Evolutionary conservation across 1,284 basidiomycete species (phyloP).

Genomic region (Grifola frondosa): DNA sequence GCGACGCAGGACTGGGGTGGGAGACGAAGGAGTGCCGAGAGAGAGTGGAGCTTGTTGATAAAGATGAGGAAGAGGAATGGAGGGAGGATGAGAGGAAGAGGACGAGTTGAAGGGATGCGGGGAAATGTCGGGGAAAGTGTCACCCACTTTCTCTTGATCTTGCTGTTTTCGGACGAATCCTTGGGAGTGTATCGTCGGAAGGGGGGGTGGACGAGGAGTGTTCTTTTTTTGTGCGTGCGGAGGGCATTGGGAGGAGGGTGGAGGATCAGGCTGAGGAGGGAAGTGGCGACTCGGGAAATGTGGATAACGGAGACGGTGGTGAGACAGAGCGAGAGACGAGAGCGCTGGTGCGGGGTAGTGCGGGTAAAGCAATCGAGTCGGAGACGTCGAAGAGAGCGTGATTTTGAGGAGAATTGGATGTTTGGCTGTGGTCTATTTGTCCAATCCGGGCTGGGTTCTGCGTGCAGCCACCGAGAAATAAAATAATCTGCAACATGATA

Average conservation of each 20-base stretch:
- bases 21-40: constrained; percentile 21
- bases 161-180: constrained; percentile 61
- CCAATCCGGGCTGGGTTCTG: constrained; percentile 7
- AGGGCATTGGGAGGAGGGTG: constrained; percentile 52
- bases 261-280: constrained; percentile 24
- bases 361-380: too few relatives aligned
- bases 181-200: constrained; percentile 55
- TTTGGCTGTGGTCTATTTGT: constrained; percentile 14
- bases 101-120: constrained; percentile 30
- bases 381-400: constrained; percentile 3
- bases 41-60: constrained; percentile 30
- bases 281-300: constrained; percentile 14
- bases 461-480: too few relatives aligned
- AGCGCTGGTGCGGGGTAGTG: constrained; percentile 8
- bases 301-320: constrained; percentile 12
- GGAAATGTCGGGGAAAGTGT: constrained; percentile 39
- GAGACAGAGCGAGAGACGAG: constrained; percentile 10
- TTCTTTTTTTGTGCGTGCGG: constrained; percentile 65
- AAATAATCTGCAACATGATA: background rate
- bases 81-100: constrained; percentile 19
- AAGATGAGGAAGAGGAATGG: constrained; percentile 36
- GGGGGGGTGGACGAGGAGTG: constrained; percentile 56
- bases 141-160: constrained; percentile 74
- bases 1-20: constrained; percentile 10
- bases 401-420: constrained; percentile 9